These are phyloP conservation scores for Phialophora expanda DNA, from an alignment of 2,329 filamentous ascomycete species.

Conservation along the genomic window DNA sequence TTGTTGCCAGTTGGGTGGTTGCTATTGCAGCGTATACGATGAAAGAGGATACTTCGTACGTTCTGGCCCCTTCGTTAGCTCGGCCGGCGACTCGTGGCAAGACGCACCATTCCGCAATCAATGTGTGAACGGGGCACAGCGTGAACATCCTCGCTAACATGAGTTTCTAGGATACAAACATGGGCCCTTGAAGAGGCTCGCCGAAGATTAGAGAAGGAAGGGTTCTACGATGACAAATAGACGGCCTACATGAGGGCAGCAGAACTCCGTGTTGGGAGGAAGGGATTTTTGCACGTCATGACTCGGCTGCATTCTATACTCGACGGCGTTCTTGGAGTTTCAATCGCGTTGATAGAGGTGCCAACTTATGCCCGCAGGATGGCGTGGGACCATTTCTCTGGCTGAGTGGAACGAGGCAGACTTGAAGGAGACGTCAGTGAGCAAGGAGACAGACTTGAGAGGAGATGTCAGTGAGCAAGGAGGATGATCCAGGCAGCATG, in stretches of 20 bases:
- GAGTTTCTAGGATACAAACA: constrained; percentile 85
- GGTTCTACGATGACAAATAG: constrained; percentile 75
- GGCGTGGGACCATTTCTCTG: not conserved
- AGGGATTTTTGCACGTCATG: constrained; percentile 4
- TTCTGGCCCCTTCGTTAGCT: constrained; percentile 44
- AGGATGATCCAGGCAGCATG: not conserved
- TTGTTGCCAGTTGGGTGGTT: constrained; percentile 76
- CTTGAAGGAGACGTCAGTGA: not conserved
- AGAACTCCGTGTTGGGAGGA: not conserved
- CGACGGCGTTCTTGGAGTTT: constrained; percentile 10
- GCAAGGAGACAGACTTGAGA: not conserved
- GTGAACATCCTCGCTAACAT: constrained; percentile 2
- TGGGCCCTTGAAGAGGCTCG: constrained; percentile 98
- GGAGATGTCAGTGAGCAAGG: not conserved
- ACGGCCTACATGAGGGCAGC: not conserved
- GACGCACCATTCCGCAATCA: too few species aligned
- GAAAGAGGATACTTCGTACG: constrained; percentile 98
- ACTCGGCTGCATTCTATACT: not conserved
- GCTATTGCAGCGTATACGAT: constrained; percentile 85
- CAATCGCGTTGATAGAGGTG: not conserved
- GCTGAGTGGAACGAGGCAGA: not conserved
- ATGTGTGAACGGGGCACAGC: not conserved
- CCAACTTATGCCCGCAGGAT: not conserved
- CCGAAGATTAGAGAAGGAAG: constrained; percentile 92
- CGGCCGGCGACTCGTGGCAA: not conserved